Conservation (phyloP, 371 early-diverging fungal species). For the Smittium culicis region DNA sequence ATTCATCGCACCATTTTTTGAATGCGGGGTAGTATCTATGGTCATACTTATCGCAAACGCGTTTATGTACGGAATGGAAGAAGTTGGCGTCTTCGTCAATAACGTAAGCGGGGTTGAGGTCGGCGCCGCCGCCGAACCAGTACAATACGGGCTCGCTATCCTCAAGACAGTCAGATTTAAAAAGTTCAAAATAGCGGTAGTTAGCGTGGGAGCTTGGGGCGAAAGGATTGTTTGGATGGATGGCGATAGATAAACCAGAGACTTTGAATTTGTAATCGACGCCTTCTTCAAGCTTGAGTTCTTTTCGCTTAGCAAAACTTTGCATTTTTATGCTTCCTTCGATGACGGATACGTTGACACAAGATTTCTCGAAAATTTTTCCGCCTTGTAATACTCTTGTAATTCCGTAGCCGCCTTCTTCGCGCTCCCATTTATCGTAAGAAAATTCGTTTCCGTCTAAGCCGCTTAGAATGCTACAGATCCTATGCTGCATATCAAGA, state of each 20-base stretch:
- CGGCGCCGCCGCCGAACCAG: conserved; percentile 84
- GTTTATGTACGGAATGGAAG: conserved; percentile 64
- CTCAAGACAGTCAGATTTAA: conserved; percentile 23
- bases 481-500: conserved; percentile 49
- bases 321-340: conserved; percentile 65
- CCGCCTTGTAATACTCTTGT: conserved; percentile 87
- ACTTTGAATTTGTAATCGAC: conserved; percentile 41
- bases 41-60: conserved; percentile 61
- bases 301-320: conserved; percentile 44
- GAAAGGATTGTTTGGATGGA: conserved; percentile 89
- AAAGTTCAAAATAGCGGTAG: conserved; percentile 91
- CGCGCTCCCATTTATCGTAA: conserved; percentile 62
- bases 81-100: conserved; percentile 63
- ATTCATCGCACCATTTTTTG: conserved; percentile 73
- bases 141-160: conserved; percentile 46
- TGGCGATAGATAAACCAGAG: conserved; percentile 78
- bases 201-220: conserved; percentile 92
- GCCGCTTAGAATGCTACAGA: conserved; percentile 33
- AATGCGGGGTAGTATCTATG: conserved; percentile 51
- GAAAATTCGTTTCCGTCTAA: conserved; percentile 43
- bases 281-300: conserved; percentile 34
- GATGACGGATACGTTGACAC: conserved; percentile 71
- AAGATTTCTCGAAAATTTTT: conserved; percentile 86
- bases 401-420: conserved; percentile 75
- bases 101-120: conserved; percentile 66